Base-by-base conservation (phyloP, 805 yeast species). In the Maudiozyma turicensis region DNA sequence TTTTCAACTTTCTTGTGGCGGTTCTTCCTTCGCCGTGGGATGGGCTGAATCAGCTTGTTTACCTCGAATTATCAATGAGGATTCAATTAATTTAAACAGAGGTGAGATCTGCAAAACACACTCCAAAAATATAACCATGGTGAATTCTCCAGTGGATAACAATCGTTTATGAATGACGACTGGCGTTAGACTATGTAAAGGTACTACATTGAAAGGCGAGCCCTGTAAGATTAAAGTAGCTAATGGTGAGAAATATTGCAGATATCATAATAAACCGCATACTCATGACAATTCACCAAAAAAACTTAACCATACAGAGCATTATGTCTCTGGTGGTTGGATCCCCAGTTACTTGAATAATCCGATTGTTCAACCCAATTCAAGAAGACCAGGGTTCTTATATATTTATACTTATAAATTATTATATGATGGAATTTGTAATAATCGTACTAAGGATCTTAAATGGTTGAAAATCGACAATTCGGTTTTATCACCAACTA, bases 401-500 rank as follows among this genome's bases (percentile, higher is more conserved):
- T 63, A 63, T 32, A 46, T 63, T 10, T 63, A 61, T 42, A 63
- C 67, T 5, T 63, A 59, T 43, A 46, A 50, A 40, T 42, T 49
- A 40, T 37, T 59, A 41, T 59, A 52, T 45, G 59, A 58, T 8
- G 45, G 56, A 5, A 38, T 56, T 3, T 31, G 41, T 2, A 47
- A 48, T n/a, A 43, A 37, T 3, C 9, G 32, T 6, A 13, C 6
- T 3, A 42, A 43, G 6, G 47, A 47, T n/a, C 35, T 52, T 28
- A 35, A 50, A 20, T 58, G 63, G 61, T 38, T 59, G n/a, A 51
- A 46, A 8, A 38, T 56, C 5, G 63, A 59, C 47, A 57, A 59
- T 40, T 59, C 63, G 7, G 29, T 55, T 6, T 46, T 52, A 7
- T 30, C 42, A 10, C 38, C 44, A 28, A 40, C 32, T 20, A 38